Conservation (phyloP, 176 grass and related monocot species). For the barley (Hordeum vulgare) region DNA sequence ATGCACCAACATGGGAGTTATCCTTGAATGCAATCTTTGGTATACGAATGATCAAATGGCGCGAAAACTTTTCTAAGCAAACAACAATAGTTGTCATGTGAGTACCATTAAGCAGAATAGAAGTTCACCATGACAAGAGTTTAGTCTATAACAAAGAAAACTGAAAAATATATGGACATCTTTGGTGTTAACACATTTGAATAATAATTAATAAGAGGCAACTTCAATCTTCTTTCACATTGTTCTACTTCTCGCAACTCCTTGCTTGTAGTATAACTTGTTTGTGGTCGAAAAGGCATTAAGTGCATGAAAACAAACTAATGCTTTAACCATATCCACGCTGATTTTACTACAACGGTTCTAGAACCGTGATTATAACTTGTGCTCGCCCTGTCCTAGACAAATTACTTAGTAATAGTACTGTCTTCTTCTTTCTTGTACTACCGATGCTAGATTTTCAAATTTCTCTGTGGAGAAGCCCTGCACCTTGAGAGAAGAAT, state of each 20-base stretch:
- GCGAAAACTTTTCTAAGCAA: conserved; percentile 85
- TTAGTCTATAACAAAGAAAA: not conserved
- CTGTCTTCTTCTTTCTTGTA: not conserved
- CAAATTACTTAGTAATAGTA: not conserved
- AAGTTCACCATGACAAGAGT: not conserved
- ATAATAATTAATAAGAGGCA: not conserved
- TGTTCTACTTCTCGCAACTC: not conserved
- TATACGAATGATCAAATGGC: conserved; percentile 83
- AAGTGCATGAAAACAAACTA: conserved; percentile 2
- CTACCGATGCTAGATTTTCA: not conserved
- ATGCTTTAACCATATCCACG: not conserved
- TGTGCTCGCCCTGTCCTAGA: not conserved
- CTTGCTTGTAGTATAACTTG: not conserved
- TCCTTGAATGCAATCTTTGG: conserved; percentile 90
- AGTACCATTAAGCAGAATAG: conserved; percentile 3
- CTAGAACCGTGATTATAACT: not conserved
- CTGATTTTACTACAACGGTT: not conserved
- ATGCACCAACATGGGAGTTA: conserved; percentile 92
- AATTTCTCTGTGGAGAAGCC: not conserved
- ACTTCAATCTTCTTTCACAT: not conserved
- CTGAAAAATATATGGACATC: not conserved
- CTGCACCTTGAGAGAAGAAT: not conserved
- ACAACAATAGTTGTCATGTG: conserved; percentile 16
- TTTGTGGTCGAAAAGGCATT: not conserved
- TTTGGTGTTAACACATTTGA: not conserved